A percentile compares a stretch with the other conserved stretches of the same genome.
Evolutionary conservation across 129 eudicot genomes (phyloP).

Genomic region (Tagetes patula): DNA sequence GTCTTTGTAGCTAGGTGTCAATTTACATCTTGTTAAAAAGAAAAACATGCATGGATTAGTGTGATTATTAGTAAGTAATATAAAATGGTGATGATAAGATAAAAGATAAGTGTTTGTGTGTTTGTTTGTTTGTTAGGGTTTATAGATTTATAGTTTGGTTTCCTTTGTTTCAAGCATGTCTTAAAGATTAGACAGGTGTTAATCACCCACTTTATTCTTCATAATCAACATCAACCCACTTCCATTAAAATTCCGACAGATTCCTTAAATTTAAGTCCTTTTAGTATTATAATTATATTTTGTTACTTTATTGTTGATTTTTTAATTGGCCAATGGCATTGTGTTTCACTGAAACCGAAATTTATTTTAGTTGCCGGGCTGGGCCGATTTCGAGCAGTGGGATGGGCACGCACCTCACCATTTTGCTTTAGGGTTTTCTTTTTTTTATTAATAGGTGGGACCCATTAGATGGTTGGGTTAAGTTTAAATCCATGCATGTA

Average conservation of each 20-base stretch:
- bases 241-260: constrained; percentile 35
- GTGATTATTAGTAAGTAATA: constrained; percentile 17
- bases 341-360: constrained; percentile 49
- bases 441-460: constrained; percentile 17
- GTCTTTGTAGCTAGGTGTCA: not conserved
- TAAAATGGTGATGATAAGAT: constrained; percentile 12
- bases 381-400: constrained; percentile 39
- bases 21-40: not conserved
- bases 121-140: constrained; percentile 25
- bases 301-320: not conserved
- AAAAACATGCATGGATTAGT: constrained; percentile 27
- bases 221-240: constrained; percentile 27
- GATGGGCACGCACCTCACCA: constrained; percentile 36
- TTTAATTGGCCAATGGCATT: constrained; percentile 30
- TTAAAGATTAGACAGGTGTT: constrained; percentile 40
- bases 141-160: constrained; percentile 37
- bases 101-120: not conserved
- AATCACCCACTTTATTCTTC: constrained; percentile 16
- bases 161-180: constrained; percentile 44
- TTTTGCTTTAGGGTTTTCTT: constrained; percentile 28
- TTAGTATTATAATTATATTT: not conserved
- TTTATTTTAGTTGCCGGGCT: constrained; percentile 39
- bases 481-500: constrained; percentile 28
- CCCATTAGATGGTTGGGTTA: constrained; percentile 7
- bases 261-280: constrained; percentile 32